Percentiles rank a stretch among this genome's conserved stretches.
Conservation (phyloP, 441 rosid species). For the Biscutella laevigata region DNA sequence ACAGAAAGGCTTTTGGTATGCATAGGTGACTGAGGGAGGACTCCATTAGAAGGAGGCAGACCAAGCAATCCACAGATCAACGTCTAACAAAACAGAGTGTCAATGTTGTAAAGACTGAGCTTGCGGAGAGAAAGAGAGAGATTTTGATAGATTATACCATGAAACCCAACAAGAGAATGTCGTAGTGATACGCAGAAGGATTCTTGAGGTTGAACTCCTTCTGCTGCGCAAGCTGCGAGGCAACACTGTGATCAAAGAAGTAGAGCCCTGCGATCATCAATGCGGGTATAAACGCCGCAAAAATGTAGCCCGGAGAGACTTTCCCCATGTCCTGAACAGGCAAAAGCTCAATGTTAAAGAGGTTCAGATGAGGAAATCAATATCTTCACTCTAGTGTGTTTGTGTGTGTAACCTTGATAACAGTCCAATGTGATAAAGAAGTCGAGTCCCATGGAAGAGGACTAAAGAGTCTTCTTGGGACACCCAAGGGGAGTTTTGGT, state of each 20-base stretch:
- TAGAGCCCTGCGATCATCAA: slow-evolving; percentile 76
- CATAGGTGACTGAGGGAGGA: slow-evolving; percentile 87
- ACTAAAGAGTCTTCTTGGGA: slow-evolving; percentile 60
- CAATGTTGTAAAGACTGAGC: not conserved
- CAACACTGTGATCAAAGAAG: slow-evolving; percentile 85
- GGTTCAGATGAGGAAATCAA: not conserved
- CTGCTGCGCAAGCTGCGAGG: slow-evolving; percentile 82
- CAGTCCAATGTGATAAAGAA: slow-evolving; percentile 66
- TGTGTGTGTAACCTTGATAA: slow-evolving; percentile 43
- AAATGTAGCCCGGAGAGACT: slow-evolving; percentile 50
- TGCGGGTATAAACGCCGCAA: slow-evolving; percentile 67
- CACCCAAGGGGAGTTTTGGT: slow-evolving; percentile 45
- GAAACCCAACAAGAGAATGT: slow-evolving; percentile 59
- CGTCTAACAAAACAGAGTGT: slow-evolving; percentile 33
- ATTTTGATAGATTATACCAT: slow-evolving; percentile 33
- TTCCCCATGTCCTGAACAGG: slow-evolving; percentile 66
- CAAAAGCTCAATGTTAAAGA: not conserved
- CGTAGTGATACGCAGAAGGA: slow-evolving; percentile 79
- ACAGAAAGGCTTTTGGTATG: slow-evolving; percentile 79
- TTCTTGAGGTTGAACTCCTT: slow-evolving; percentile 75
- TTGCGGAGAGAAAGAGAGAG: not conserved
- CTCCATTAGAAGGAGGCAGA: slow-evolving; percentile 88
- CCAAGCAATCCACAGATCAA: slow-evolving; percentile 75
- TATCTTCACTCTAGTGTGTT: not conserved
- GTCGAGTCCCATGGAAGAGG: slow-evolving; percentile 69